Percentiles rank a stretch among this genome's conserved stretches.
phyloP scores from a whole-genome alignment of 441 rosid species.

The Gossypium gossypioides region DNA sequence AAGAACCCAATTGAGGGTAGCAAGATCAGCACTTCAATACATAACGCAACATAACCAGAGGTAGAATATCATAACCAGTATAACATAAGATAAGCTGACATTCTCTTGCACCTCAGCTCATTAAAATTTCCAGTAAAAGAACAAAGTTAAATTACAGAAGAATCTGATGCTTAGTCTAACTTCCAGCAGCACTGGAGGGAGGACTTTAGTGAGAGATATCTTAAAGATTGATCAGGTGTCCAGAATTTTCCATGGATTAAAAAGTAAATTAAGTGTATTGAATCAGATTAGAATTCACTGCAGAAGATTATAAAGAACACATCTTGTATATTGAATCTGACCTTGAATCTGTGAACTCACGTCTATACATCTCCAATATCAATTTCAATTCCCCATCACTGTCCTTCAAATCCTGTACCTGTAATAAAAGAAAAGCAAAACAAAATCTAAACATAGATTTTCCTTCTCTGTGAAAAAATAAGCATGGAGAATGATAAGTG shows the following conservation, averaged over 20 bases:
- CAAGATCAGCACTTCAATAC: constrained; percentile 7
- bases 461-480: not conserved
- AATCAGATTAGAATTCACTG: not conserved
- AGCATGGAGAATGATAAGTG: not conserved
- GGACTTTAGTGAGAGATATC: not conserved
- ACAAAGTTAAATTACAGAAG: not conserved
- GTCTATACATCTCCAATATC: constrained; percentile 76
- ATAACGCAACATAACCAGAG: not conserved
- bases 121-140: not conserved
- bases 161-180: not conserved
- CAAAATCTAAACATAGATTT: constrained; percentile 14
- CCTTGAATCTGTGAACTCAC: constrained; percentile 73
- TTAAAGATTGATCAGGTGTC: not conserved
- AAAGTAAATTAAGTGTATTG: not conserved
- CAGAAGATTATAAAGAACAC: not conserved
- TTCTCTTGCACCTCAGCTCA: not conserved
- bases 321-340: constrained; percentile 19
- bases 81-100: not conserved
- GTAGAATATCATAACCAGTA: not conserved
- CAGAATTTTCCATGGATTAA: not conserved
- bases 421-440: constrained; percentile 16
- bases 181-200: not conserved
- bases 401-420: constrained; percentile 67
- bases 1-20: not conserved
- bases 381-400: constrained; percentile 66